phyloP scores from a whole-genome alignment of 495 filamentous ascomycete species.

The Mytilinidion resinicola region DNA sequence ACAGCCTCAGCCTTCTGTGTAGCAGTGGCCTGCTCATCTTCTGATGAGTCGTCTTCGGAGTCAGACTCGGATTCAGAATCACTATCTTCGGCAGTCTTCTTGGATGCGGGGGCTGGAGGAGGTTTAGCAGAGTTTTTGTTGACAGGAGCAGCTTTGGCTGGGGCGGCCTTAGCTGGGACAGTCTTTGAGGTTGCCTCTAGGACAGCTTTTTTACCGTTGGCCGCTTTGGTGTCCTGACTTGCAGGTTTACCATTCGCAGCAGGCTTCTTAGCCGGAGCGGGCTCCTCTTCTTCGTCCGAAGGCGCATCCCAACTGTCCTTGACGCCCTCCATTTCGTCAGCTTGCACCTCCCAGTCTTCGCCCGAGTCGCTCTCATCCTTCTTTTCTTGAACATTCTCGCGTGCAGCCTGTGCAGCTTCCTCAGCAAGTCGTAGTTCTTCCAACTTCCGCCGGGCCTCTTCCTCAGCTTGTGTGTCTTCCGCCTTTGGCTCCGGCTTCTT shows the following conservation, averaged over 20 bases:
- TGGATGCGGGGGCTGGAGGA: conserved; percentile 29
- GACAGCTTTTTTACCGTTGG: conserved; percentile 5
- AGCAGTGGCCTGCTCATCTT: conserved; percentile 65
- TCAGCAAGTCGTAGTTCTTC: conserved; percentile 37
- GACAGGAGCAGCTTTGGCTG: background rate
- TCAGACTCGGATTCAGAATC: conserved; percentile 49
- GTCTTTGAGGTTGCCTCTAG: conserved; percentile 10
- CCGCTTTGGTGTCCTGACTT: conserved; percentile 7
- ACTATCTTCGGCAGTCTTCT: conserved; percentile 31
- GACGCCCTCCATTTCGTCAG: conserved; percentile 67
- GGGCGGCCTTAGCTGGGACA: background rate
- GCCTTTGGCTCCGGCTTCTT: conserved; percentile 45
- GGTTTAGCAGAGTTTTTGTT: background rate
- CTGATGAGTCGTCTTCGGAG: conserved; percentile 49
- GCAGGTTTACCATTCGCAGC: conserved; percentile 21
- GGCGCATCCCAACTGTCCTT: conserved; percentile 96
- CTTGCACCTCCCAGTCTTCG: conserved; percentile 87
- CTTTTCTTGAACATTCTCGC: conserved; percentile 52
- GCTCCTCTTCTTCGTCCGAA: conserved; percentile 65
- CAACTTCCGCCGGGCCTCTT: conserved; percentile 45
- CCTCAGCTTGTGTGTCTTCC: conserved; percentile 51
- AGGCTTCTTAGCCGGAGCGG: conserved; percentile 35
- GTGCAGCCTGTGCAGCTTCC: conserved; percentile 47
- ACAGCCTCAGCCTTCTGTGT: conserved; percentile 61
- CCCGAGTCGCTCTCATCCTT: conserved; percentile 53